Conservation (phyloP, 805 yeast species). For the Hemisphaericaspora nanyangensis region DNA sequence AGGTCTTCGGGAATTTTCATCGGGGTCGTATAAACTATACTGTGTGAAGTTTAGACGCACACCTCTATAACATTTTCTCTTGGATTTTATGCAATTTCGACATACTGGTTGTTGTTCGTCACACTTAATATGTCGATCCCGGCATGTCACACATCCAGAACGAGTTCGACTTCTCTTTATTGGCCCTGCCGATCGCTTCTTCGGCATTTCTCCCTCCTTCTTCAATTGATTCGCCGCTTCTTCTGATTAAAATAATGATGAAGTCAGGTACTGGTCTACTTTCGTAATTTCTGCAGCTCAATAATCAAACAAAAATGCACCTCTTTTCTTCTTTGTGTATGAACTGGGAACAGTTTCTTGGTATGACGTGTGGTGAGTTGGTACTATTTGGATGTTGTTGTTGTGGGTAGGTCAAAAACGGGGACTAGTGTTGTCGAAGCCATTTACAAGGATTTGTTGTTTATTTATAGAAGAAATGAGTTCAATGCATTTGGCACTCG, state of each 20-base stretch:
- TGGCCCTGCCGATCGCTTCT: slow-evolving; percentile 19
- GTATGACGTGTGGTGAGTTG: too few species aligned
- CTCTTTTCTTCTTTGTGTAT: too few species aligned
- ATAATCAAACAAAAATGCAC: too few species aligned
- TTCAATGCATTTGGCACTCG: background rate
- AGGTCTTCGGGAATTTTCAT: slow-evolving; percentile 6
- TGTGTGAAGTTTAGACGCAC: slow-evolving; percentile 43
- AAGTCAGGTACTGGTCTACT: too few species aligned
- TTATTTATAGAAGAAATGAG: background rate
- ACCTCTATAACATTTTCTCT: slow-evolving; percentile 46
- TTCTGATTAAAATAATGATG: too few species aligned
- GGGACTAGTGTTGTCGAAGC: too few species aligned
- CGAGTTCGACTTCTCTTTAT: slow-evolving; percentile 36
- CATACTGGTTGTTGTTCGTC: slow-evolving; percentile 63
- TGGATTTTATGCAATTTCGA: slow-evolving; percentile 49
- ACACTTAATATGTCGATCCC: slow-evolving; percentile 65
- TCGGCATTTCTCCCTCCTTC: too few species aligned
- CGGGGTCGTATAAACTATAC: slow-evolving; percentile 35
- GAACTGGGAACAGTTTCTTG: too few species aligned
- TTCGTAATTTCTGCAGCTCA: too few species aligned
- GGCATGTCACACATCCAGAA: slow-evolving; percentile 58
- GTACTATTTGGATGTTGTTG: too few species aligned
- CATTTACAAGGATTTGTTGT: background rate
- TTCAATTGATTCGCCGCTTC: too few species aligned
- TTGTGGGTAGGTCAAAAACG: too few species aligned